Conservation (phyloP, 257 asterid species). For the Capsicum pubescens region DNA sequence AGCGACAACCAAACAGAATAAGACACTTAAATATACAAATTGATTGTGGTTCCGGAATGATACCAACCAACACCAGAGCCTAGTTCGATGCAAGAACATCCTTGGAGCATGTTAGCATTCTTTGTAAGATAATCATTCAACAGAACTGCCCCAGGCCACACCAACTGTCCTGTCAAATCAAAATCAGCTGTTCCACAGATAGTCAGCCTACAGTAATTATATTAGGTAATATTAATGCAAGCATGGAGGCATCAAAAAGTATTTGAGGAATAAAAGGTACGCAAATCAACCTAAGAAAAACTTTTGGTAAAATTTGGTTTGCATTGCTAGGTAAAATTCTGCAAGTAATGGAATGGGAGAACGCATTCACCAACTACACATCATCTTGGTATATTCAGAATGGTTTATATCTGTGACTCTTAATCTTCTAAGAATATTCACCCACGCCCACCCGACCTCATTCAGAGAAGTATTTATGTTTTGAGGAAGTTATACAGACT, state of each 20-base stretch:
- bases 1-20: background rate
- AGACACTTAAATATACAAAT: background rate
- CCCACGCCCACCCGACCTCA: background rate
- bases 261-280: background rate
- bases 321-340: background rate
- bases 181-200: constrained; percentile 75
- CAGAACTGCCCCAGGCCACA: constrained; percentile 95
- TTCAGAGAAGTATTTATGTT: background rate
- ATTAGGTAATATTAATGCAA: constrained; percentile 13
- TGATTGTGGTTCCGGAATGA: background rate
- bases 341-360: background rate
- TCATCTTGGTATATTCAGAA: background rate
- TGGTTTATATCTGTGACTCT: constrained; percentile 1
- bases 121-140: constrained; percentile 74
- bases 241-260: background rate
- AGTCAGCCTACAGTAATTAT: constrained; percentile 42
- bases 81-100: constrained; percentile 78
- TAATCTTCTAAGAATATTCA: background rate
- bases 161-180: constrained; percentile 95
- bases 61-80: constrained; percentile 96
- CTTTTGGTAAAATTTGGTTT: background rate
- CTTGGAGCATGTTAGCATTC: constrained; percentile 65
- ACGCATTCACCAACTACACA: background rate
- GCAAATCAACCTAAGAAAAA: background rate
- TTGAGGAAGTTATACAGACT: background rate